Conservation (phyloP, 1,284 basidiomycete species). For the Fomitopsis palustris region DNA sequence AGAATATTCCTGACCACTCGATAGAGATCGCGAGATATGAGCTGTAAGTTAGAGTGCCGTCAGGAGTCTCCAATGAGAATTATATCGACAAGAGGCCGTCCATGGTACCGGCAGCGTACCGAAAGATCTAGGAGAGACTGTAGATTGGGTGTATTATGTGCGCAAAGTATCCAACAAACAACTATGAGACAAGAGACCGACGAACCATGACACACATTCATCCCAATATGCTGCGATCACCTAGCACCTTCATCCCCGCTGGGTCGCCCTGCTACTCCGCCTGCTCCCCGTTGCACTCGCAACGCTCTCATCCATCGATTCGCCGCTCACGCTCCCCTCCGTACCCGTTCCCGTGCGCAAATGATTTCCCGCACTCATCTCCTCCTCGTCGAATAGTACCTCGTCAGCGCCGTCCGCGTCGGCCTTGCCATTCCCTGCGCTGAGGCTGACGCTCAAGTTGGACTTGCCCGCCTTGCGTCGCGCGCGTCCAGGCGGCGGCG, state of each 20-base stretch:
- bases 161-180: neutral
- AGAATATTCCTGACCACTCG: neutral
- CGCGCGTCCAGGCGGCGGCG: slow-evolving; percentile 33
- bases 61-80: neutral
- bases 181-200: neutral
- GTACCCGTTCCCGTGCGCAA: slow-evolving; percentile 15
- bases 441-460: slow-evolving; percentile 20
- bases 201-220: neutral
- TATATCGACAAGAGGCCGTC: neutral
- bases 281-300: slow-evolving; percentile 16
- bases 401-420: slow-evolving; percentile 36
- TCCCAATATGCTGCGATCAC: neutral
- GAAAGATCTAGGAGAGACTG: neutral
- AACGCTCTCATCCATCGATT: slow-evolving; percentile 18
- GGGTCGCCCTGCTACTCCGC: slow-evolving; percentile 14
- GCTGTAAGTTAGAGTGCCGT: neutral
- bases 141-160: neutral
- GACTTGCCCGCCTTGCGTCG: slow-evolving; percentile 26
- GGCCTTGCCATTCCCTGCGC: slow-evolving; percentile 16
- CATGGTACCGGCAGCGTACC: neutral
- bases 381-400: slow-evolving; percentile 59
- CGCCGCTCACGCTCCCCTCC: slow-evolving; percentile 19
- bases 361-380: slow-evolving; percentile 16
- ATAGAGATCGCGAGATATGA: neutral
- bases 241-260: slow-evolving; percentile 10